phyloP scores from a whole-genome alignment of 495 filamentous ascomycete genomes.

The Daldinia grandis region DNA sequence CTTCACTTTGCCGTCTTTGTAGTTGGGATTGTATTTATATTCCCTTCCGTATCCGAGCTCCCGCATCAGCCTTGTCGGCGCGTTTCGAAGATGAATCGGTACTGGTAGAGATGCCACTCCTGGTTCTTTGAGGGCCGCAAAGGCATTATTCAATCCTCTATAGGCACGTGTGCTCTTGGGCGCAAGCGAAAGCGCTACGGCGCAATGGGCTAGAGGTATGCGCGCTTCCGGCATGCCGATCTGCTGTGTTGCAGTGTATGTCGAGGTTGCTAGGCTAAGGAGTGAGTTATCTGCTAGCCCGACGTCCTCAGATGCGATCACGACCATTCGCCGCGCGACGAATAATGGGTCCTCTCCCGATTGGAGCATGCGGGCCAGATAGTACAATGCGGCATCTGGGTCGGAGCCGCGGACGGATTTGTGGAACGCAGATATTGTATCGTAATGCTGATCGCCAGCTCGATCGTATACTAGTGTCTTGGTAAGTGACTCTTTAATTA shows the following conservation, averaged over 20 bases:
- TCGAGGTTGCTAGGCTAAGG: slow-evolving; percentile 81
- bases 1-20: slow-evolving; percentile 78
- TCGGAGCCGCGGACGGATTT: slow-evolving; percentile 91
- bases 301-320: slow-evolving; percentile 90
- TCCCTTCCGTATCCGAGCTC: slow-evolving; percentile 88
- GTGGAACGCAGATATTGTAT: slow-evolving; percentile 96
- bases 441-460: slow-evolving; percentile 93
- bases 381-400: slow-evolving; percentile 89
- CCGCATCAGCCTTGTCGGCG: slow-evolving; percentile 90
- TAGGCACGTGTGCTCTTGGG: slow-evolving; percentile 90
- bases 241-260: slow-evolving; percentile 85
- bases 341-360: slow-evolving; percentile 94
- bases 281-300: slow-evolving; percentile 90
- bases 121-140: slow-evolving; percentile 76
- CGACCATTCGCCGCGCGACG: slow-evolving; percentile 89
- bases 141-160: slow-evolving; percentile 79
- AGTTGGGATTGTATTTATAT: slow-evolving; percentile 98
- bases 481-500: slow-evolving; percentile 81
- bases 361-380: slow-evolving; percentile 94
- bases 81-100: slow-evolving; percentile 89
- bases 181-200: slow-evolving; percentile 81
- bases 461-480: slow-evolving; percentile 94
- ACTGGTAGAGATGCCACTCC: slow-evolving; percentile 81
- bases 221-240: slow-evolving; percentile 94
- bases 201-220: slow-evolving; percentile 88